A percentile compares a stretch with the other conserved stretches of the same genome.
phyloP scores from a whole-genome alignment of 148 eudicot genomes.

The Silene uniflora region DNA sequence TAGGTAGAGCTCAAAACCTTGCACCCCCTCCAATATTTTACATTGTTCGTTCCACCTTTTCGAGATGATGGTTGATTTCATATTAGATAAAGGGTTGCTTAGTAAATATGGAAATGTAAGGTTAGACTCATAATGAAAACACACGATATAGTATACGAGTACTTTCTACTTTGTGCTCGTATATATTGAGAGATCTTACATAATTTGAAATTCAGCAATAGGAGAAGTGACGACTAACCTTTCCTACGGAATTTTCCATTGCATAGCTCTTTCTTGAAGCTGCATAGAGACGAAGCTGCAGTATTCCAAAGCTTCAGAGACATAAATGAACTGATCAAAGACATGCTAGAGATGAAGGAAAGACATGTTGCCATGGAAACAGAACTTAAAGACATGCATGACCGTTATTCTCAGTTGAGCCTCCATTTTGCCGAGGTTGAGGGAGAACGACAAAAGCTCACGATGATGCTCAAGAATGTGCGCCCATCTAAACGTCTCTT shows the following conservation, averaged over 20 bases:
- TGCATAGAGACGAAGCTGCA: constrained; percentile 89
- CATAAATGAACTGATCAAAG: constrained; percentile 85
- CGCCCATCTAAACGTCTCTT: constrained; percentile 54
- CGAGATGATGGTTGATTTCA: too few species aligned
- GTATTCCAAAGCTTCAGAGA: constrained; percentile 83
- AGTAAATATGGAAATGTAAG: too few species aligned
- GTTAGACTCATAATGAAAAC: too few species aligned
- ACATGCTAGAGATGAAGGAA: constrained; percentile 78
- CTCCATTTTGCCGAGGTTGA: constrained; percentile 93
- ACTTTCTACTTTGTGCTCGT: too few species aligned
- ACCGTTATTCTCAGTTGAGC: constrained; percentile 83
- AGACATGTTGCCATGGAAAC: constrained; percentile 51
- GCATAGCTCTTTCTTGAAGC: constrained; percentile 78
- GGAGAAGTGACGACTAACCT: too few species aligned
- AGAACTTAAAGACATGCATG: constrained; percentile 85
- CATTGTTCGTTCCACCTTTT: too few species aligned
- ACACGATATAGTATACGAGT: too few species aligned
- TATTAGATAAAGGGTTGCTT: too few species aligned
- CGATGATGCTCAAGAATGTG: constrained; percentile 74
- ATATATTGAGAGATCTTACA: too few species aligned
- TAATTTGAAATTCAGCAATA: too few species aligned
- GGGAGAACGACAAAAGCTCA: constrained; percentile 89
- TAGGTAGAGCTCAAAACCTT: too few species aligned
- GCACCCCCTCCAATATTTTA: too few species aligned
- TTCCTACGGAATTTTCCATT: background rate